Conservation (phyloP, 2,329 filamentous ascomycete genomes). For the Ilyonectria sp. region DNA sequence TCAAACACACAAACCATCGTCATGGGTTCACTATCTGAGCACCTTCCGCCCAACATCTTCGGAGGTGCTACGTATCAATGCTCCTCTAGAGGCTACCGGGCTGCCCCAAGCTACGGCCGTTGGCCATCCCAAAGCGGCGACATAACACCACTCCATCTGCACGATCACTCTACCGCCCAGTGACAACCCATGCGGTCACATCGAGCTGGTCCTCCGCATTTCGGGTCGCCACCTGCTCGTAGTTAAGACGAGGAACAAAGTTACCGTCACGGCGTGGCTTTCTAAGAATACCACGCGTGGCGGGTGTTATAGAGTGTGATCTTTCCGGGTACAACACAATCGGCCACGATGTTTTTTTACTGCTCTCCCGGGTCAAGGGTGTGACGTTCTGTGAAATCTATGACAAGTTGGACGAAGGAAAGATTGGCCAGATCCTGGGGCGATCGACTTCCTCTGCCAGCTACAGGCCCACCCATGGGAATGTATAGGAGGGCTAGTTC, state of each 20-base stretch:
- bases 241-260: slow-evolving; percentile 57
- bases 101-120: background rate
- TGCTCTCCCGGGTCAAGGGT: slow-evolving; percentile 49
- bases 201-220: slow-evolving; percentile 51
- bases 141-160: background rate
- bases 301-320: slow-evolving; percentile 34
- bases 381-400: slow-evolving; percentile 50
- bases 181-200: background rate
- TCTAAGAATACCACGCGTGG: slow-evolving; percentile 25
- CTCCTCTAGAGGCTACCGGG: background rate
- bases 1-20: too few relatives aligned
- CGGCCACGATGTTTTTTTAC: slow-evolving; percentile 31
- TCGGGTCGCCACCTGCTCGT: slow-evolving; percentile 44
- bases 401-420: slow-evolving; percentile 30
- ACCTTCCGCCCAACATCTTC: background rate
- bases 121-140: background rate
- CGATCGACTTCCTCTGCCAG: slow-evolving; percentile 50
- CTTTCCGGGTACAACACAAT: slow-evolving; percentile 46
- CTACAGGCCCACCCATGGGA: slow-evolving; percentile 32
- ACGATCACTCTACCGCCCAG: background rate
- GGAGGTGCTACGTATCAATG: background rate
- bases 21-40: background rate
- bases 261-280: slow-evolving; percentile 55
- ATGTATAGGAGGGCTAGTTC: slow-evolving; percentile 14
- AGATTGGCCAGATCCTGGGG: slow-evolving; percentile 42